Evolutionary conservation across 192 early-diverging fungal genomes (phyloP).

Genomic region (Coemansia sp.): DNA sequence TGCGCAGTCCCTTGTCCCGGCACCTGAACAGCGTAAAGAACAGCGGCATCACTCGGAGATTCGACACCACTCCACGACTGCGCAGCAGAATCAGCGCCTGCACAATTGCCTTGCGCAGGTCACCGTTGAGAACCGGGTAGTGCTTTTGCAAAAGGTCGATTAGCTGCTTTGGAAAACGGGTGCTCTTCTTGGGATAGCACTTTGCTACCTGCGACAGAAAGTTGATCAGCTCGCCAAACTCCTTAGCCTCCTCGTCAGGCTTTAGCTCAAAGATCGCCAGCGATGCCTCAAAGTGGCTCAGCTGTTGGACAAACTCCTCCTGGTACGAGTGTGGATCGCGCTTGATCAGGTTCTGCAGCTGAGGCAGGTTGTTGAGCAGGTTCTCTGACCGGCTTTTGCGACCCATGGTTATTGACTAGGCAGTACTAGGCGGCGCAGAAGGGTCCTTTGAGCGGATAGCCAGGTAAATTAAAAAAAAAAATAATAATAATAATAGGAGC

Average conservation of each 20-base stretch:
- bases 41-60: constrained; percentile 71
- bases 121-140: constrained; percentile 77
- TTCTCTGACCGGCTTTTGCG: constrained; percentile 39
- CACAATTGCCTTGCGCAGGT: constrained; percentile 84
- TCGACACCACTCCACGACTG: constrained; percentile 77
- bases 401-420: constrained; percentile 20
- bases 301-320: constrained; percentile 93
- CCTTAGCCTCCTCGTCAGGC: constrained; percentile 74
- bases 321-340: constrained; percentile 90
- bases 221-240: constrained; percentile 85
- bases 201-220: constrained; percentile 87
- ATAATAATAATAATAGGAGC: neutral
- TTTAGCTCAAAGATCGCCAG: constrained; percentile 87
- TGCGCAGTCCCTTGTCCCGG: constrained; percentile 88
- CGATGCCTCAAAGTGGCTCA: constrained; percentile 85
- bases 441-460: neutral
- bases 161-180: constrained; percentile 78
- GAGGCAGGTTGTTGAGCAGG: constrained; percentile 76
- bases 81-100: constrained; percentile 87
- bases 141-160: constrained; percentile 81
- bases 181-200: constrained; percentile 85
- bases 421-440: neutral
- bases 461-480: neutral
- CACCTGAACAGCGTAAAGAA: constrained; percentile 97
- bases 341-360: constrained; percentile 98